These are phyloP conservation scores for Talaromyces ruber DNA, from an alignment of 495 filamentous ascomycete genomes.

Conservation along the genomic window DNA sequence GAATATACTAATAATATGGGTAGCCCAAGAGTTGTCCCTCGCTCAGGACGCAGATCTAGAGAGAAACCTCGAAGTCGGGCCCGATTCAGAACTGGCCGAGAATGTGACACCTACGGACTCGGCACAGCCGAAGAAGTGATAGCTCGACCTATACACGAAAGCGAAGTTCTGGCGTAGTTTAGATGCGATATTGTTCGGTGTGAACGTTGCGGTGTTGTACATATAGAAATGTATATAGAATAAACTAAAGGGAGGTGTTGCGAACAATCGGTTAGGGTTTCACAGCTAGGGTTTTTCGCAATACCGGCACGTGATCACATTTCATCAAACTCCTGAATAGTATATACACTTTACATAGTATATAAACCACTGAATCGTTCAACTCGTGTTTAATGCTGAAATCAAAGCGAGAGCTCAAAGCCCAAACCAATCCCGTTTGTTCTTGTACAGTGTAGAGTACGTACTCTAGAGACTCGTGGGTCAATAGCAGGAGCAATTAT, in stretches of 20 bases:
- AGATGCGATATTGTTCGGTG: not conserved
- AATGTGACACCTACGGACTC: not conserved
- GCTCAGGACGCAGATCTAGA: constrained; percentile 24
- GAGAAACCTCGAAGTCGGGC: constrained; percentile 13
- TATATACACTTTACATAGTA: not conserved
- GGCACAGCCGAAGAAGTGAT: not conserved
- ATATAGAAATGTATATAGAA: not conserved
- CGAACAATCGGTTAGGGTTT: not conserved
- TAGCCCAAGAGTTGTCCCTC: constrained; percentile 40
- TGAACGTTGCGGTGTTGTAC: not conserved
- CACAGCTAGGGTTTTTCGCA: not conserved
- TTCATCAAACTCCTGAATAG: not conserved
- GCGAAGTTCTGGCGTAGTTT: not conserved
- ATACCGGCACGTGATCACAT: not conserved
- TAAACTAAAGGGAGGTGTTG: not conserved
- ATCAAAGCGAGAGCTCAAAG: not conserved
- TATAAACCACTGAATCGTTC: not conserved
- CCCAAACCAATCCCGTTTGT: not conserved
- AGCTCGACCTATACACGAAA: not conserved
- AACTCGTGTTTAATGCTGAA: not conserved
- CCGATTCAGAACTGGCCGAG: not conserved
- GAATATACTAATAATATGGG: not conserved
- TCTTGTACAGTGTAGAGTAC: not conserved
- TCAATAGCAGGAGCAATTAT: not conserved
- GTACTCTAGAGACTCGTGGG: not conserved